Evolutionary conservation across 768 basidiomycete species (phyloP), one percentile per base, ranked within the genome.

Genomic region (Flagelloscypha sp.): DNA sequence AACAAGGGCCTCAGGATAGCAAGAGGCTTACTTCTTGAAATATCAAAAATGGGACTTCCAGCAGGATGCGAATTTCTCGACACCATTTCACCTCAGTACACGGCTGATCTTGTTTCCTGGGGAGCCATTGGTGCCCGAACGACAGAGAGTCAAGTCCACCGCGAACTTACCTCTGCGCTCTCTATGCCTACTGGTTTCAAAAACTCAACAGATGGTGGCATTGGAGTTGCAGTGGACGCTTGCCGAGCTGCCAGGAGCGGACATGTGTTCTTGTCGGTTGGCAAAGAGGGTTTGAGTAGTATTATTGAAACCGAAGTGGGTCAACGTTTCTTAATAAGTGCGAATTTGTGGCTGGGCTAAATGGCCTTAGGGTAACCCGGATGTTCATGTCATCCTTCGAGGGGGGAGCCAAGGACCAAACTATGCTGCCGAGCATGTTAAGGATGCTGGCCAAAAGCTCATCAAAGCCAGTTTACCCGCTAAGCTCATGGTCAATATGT

Each of bases 121-220:
- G 94, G 93, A 32, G 94, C 94, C 2, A 98, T 99, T 46, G 95
- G 86, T 23, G 88, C 87, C 9, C 73, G 88, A 10, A 92, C 90
- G 9, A 93, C 92, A 1, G 90, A 94, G 56, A 88, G 84, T 4
- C 84, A 94, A 55, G 87, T 94, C 11, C 90, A 94, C 53, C 80
- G 90, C 30, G 90, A 94, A 58, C 69, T 94, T 11, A 76, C 77
- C 7, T 84, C 80, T 5, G 86, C 80, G 2, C 66, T 94, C n/a
- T 88, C 85, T 11, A 90, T 94, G 85, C 84, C 87, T 3, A 89
- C 92, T 4, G 95, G 95, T 6, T 98, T 99, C 77, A 99, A 99
- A 64, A 99, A 99, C 50, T 87, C 87, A 8, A 98, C 94, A 2
- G 95, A 98, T 48, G 95, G 95, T 24, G 81, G 79, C 19, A 75